phyloP scores from a whole-genome alignment of 1,284 basidiomycete species.

The Stygiomarasmius scandens region DNA sequence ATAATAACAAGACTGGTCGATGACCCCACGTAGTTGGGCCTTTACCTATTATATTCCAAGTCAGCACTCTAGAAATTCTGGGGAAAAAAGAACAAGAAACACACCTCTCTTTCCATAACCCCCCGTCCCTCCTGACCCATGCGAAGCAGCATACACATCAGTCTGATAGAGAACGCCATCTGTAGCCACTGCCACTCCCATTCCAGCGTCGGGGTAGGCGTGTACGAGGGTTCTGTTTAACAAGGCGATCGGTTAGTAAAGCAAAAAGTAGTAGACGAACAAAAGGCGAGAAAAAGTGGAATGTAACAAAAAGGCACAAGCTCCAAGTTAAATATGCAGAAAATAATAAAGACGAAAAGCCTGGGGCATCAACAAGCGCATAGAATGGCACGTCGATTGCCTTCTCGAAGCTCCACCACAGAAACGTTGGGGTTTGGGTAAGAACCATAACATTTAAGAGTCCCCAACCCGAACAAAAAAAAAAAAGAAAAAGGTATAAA shows the following conservation, averaged over 20 bases:
- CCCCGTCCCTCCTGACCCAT: constrained; percentile 43
- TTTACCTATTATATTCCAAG: constrained; percentile 4
- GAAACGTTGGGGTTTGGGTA: too few species aligned
- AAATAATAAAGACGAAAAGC: neutral
- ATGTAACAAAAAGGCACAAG: too few species aligned
- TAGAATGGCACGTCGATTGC: too few species aligned
- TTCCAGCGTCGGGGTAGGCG: constrained; percentile 78
- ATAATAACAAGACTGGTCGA: constrained; percentile 84
- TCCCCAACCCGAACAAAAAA: neutral
- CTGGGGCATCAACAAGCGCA: too few species aligned
- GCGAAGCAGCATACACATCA: constrained; percentile 84
- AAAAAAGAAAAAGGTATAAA: neutral
- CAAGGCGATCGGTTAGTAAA: neutral
- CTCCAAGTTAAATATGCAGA: neutral
- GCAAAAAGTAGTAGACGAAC: neutral
- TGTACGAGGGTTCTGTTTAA: constrained; percentile 70
- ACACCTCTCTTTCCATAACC: constrained; percentile 2
- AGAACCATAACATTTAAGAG: too few species aligned
- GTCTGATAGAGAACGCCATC: constrained; percentile 87
- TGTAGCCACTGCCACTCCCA: constrained; percentile 82
- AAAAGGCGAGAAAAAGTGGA: too few species aligned
- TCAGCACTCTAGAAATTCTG: neutral
- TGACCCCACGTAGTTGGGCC: constrained; percentile 66
- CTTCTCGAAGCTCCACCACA: too few species aligned
- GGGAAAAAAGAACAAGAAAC: neutral